phyloP scores from a whole-genome alignment of 164 flowering plant species.

The Stephania japonica region DNA sequence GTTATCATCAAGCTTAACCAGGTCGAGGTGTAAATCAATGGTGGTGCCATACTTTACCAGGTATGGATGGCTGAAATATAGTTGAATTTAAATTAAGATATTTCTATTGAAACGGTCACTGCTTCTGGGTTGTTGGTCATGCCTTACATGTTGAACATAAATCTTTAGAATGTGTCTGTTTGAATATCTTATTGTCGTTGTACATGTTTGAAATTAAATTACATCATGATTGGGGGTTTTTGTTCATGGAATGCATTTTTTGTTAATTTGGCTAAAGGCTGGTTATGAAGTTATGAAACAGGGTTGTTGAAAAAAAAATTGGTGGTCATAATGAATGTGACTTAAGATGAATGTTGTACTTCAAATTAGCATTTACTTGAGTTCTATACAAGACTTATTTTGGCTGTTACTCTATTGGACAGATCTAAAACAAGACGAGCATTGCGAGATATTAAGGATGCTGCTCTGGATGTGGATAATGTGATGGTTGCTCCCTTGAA shows the following conservation, averaged over 20 bases:
- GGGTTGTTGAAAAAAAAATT: not conserved
- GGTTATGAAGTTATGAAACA: not conserved
- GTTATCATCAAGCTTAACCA: constrained; percentile 32
- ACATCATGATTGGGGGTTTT: not conserved
- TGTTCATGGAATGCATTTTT: too few relatives aligned
- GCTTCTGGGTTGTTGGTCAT: not conserved
- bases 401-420: constrained; percentile 15
- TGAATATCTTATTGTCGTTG: too few relatives aligned
- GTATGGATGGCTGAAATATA: constrained; percentile 28
- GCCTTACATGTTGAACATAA: not conserved
- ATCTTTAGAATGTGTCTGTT: not conserved
- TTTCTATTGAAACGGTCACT: not conserved
- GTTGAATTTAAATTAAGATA: constrained; percentile 1
- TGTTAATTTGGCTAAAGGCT: not conserved
- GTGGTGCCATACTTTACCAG: constrained; percentile 63
- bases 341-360: not conserved
- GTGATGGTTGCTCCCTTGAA: constrained; percentile 39
- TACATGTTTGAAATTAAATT: too few relatives aligned
- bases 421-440: constrained; percentile 30
- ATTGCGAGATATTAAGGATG: constrained; percentile 6
- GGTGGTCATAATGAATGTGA: not conserved
- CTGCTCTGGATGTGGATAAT: constrained; percentile 31
- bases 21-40: constrained; percentile 29
- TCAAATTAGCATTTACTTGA: not conserved
- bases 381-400: not conserved